These are phyloP conservation scores for Kalmanozyma brasiliensis DNA, from an alignment of 1,284 basidiomycete species.

Conservation along the genomic window DNA sequence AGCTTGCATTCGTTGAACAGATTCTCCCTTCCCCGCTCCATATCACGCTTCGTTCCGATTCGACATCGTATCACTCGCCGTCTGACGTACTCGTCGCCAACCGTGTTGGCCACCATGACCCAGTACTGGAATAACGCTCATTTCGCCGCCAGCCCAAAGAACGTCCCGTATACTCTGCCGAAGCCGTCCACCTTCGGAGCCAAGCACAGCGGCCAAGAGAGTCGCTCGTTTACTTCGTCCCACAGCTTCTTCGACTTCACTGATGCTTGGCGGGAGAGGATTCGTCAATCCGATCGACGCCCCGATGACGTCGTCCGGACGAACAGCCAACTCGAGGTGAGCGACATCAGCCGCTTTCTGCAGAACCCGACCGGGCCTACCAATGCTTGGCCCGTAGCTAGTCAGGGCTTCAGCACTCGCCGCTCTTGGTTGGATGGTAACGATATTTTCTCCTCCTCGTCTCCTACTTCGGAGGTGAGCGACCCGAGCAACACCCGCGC, in stretches of 20 bases:
- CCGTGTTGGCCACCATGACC: neutral
- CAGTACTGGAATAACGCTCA: neutral
- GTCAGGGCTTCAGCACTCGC: neutral
- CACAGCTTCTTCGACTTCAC: conserved; percentile 1
- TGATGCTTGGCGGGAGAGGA: conserved; percentile 13
- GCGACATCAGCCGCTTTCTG: neutral
- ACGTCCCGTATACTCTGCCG: neutral
- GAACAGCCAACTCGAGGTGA: conserved; percentile 4
- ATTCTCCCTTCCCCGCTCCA: too few species aligned
- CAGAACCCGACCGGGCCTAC: too few species aligned
- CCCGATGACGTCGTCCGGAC: conserved; percentile 1
- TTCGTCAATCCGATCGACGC: neutral
- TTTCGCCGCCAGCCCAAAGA: neutral
- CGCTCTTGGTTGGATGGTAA: neutral
- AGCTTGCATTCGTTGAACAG: too few species aligned
- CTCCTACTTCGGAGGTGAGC: conserved; percentile 1
- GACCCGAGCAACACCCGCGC: neutral
- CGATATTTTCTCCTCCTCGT: conserved; percentile 6
- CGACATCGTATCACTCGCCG: too few species aligned
- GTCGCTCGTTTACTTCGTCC: neutral
- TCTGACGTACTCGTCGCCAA: too few species aligned
- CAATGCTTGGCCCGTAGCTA: neutral
- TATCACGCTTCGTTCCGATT: too few species aligned
- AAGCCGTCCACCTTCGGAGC: neutral
- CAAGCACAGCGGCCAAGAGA: neutral